Evolutionary conservation across 2,329 filamentous ascomycete species (phyloP).

Genomic region (Epicoccum sorghinum): DNA sequence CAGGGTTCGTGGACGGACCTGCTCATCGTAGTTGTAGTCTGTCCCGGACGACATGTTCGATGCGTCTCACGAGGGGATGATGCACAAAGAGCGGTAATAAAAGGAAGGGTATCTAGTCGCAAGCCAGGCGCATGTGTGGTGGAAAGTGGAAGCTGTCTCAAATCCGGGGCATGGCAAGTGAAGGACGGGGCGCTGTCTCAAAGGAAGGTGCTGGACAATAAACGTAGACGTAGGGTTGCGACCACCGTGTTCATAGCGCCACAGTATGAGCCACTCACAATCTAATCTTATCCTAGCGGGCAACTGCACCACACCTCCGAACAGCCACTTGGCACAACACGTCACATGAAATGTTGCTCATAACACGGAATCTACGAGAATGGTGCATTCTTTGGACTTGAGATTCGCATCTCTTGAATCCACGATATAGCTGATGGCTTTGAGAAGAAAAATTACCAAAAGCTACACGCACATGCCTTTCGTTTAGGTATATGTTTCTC

Average conservation of each 20-base stretch:
- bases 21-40: slow-evolving; percentile 98
- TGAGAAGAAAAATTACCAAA: neutral
- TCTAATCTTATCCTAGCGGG: slow-evolving; percentile 12
- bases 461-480: slow-evolving; percentile 9
- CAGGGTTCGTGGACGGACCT: slow-evolving; percentile 58
- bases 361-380: no score
- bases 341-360: slow-evolving; percentile 13
- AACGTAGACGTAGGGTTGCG: slow-evolving; percentile 32
- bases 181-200: slow-evolving; percentile 29
- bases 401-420: no score
- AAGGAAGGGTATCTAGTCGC: slow-evolving; percentile 21
- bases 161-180: slow-evolving; percentile 28
- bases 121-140: slow-evolving; percentile 24
- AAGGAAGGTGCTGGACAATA: slow-evolving; percentile 38
- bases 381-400: no score
- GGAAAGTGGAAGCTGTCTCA: slow-evolving; percentile 19
- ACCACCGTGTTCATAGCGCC: slow-evolving; percentile 35
- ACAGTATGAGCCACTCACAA: slow-evolving; percentile 26
- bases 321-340: slow-evolving; percentile 1
- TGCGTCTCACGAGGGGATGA: slow-evolving; percentile 23
- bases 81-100: slow-evolving; percentile 26
- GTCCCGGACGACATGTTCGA: slow-evolving; percentile 55
- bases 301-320: neutral
- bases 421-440: no score
- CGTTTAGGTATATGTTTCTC: slow-evolving; percentile 28